Evolutionary conservation across 2,329 filamentous ascomycete genomes (phyloP), one percentile per base, ranked within the genome.

Genomic region (Cercospora canescens): DNA sequence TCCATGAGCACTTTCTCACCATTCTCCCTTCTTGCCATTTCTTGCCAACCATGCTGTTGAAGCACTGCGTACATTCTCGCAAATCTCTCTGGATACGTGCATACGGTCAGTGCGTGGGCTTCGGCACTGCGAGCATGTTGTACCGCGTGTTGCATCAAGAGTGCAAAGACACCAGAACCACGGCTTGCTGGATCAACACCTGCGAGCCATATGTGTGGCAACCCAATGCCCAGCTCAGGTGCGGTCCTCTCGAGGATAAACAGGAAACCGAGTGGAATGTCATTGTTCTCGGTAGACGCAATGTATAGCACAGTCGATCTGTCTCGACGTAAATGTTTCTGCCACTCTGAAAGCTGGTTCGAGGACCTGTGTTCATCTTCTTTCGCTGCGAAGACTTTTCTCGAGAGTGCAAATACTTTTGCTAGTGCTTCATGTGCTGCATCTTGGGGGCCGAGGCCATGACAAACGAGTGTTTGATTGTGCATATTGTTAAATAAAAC

Each of bases 1-100:
- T 57, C 57, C 63, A 65, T 65, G 34, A 65, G 52, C n/a, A 65
- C 63, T 30, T 65, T 58, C 11, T 56, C 26, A 16, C 58, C 63
- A 8, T 62, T 50, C 37, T 65, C 63, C 16, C 58, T 30, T 30
- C 63, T 45, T 28, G 63, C 48, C 5, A 41, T 39, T 35, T 50
- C 58, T 32, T 57, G 21, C 63, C 58, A 61, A 24, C 63, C 58
- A 28, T 55, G 21, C 39, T 62, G 34, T 37, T 37, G 34, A 35
- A 65, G 37, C 16, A 65, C 45, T n/a, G 35, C n/a, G 39, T 65
- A 65, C 63, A 65, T 65, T 54, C 45, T 57, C 32, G 12, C 48
- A 26, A 62, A 65, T 7, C 63, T 14, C 11, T 39, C 37, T 2
- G 63, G 58, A 59, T 62, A 62, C 3, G 58, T 65, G 52, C 63